A percentile compares a stretch with the other conserved stretches of the same genome.
phyloP scores from a whole-genome alignment of 2,329 filamentous ascomycete species.

The Stemphylium vesicarium region DNA sequence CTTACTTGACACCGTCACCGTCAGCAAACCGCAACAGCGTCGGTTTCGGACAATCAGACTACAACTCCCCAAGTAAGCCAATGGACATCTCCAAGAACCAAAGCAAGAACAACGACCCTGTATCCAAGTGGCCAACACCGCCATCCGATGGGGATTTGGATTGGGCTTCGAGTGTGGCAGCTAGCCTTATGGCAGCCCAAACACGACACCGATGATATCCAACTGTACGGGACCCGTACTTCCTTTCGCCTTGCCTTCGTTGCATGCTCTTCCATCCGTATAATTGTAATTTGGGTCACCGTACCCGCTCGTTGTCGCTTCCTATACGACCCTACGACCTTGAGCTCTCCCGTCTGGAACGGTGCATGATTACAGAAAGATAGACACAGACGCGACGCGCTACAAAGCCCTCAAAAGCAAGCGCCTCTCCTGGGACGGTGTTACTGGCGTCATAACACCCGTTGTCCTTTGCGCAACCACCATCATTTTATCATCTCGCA shows the following conservation, averaged over 20 bases:
- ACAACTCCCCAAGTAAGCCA: conserved; percentile 71
- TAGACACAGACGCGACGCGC: conserved; percentile 26
- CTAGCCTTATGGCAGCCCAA: conserved; percentile 63
- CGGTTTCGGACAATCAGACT: conserved; percentile 71
- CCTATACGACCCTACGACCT: conserved; percentile 44
- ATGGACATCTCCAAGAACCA: conserved; percentile 64
- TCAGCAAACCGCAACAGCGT: conserved; percentile 83
- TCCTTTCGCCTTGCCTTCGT: conserved; percentile 33
- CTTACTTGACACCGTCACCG: conserved; percentile 75
- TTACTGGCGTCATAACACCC: conserved; percentile 34
- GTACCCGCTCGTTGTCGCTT: conserved; percentile 37
- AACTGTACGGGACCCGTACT: conserved; percentile 16
- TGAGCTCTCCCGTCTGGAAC: conserved; percentile 48
- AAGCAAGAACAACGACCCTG: conserved; percentile 53
- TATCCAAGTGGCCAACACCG: conserved; percentile 89
- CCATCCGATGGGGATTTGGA: conserved; percentile 87
- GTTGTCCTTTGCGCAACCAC: conserved; percentile 26
- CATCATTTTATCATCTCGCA: conserved; percentile 33
- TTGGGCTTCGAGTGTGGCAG: conserved; percentile 83
- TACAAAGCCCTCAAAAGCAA: conserved; percentile 31
- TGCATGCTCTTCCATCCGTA: conserved; percentile 34
- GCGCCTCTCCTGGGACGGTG: conserved; percentile 37
- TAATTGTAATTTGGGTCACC: conserved; percentile 43
- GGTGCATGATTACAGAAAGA: conserved; percentile 40
- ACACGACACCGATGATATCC: conserved; percentile 44